Evolutionary conservation across 805 yeast species (phyloP).

Genomic region (Candida gorgasii): DNA sequence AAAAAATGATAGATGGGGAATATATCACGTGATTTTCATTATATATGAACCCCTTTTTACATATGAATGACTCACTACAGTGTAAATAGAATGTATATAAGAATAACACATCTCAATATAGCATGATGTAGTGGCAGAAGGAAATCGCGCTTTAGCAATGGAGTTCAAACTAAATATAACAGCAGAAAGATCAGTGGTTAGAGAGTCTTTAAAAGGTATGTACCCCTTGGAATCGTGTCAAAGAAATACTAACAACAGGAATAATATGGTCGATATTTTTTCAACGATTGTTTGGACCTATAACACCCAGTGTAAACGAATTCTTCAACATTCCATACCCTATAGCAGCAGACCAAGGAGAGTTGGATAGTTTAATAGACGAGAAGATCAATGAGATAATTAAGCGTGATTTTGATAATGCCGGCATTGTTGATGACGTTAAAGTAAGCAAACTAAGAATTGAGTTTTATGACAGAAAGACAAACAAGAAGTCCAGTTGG

Average conservation of each 20-base stretch:
- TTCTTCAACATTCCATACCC: constrained; percentile 63
- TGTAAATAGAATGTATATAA: background rate
- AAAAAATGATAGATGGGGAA: constrained; percentile 1
- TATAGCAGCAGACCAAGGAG: constrained; percentile 45
- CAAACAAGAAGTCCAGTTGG: constrained; percentile 53
- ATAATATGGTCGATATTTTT: constrained; percentile 68
- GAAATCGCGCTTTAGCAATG: constrained; percentile 26
- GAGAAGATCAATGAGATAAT: constrained; percentile 34
- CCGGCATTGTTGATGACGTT: constrained; percentile 3
- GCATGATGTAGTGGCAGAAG: too few species aligned
- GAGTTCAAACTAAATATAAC: constrained; percentile 48
- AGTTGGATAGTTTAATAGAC: constrained; percentile 48
- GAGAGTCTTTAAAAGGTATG: constrained; percentile 57
- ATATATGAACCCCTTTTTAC: too few species aligned
- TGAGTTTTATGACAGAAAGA: constrained; percentile 40
- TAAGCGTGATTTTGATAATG: constrained; percentile 25
- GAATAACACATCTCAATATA: too few species aligned
- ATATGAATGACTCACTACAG: too few species aligned
- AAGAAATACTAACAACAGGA: constrained; percentile 34
- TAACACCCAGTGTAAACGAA: constrained; percentile 55
- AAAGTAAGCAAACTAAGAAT: constrained; percentile 23
- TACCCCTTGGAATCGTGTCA: constrained; percentile 7
- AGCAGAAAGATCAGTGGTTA: constrained; percentile 53
- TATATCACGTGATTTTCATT: too few species aligned
- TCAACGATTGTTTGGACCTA: constrained; percentile 65